Evolutionary conservation across 2,329 filamentous ascomycete species (phyloP).

Genomic region (Cadophora luteo-olivacea): DNA sequence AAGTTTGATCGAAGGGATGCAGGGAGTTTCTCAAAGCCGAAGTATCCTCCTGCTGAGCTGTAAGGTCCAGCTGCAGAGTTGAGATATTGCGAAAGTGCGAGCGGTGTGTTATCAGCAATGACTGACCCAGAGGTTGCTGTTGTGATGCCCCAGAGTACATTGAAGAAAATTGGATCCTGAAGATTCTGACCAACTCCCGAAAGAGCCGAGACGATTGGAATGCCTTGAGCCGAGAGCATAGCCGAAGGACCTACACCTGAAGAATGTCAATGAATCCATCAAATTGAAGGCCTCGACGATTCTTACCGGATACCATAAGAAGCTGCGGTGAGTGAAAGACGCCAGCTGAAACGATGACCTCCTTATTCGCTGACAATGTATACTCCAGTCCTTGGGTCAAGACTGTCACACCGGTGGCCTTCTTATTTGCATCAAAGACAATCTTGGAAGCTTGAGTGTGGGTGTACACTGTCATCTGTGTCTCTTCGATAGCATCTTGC

Average conservation of each 20-base stretch:
- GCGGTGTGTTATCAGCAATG: slow-evolving; percentile 9
- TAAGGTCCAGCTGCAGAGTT: slow-evolving; percentile 22
- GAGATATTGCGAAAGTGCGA: slow-evolving; percentile 26
- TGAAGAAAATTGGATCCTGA: slow-evolving; percentile 46
- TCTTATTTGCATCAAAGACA: slow-evolving; percentile 29
- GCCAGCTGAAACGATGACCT: slow-evolving; percentile 52
- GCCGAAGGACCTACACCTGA: slow-evolving; percentile 52
- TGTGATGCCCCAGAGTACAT: slow-evolving; percentile 43
- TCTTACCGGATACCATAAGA: slow-evolving; percentile 33
- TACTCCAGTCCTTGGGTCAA: slow-evolving; percentile 45
- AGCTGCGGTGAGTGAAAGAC: slow-evolving; percentile 56
- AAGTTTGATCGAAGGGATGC: slow-evolving; percentile 33
- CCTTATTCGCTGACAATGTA: slow-evolving; percentile 24
- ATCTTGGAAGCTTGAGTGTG: slow-evolving; percentile 31
- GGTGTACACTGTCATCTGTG: slow-evolving; percentile 28
- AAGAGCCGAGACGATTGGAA: slow-evolving; percentile 52
- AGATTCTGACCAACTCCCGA: slow-evolving; percentile 59
- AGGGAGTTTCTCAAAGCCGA: slow-evolving; percentile 46
- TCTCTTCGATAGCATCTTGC: slow-evolving; percentile 16
- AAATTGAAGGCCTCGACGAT: slow-evolving; percentile 53
- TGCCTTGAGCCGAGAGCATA: slow-evolving; percentile 52
- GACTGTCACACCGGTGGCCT: slow-evolving; percentile 44
- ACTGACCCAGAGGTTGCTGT: slow-evolving; percentile 30
- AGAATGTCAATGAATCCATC: too few relatives aligned
- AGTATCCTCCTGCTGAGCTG: slow-evolving; percentile 41